These are phyloP conservation scores for Fraxinus paxiana DNA, from an alignment of 305 asterid species.

Conservation along the genomic window DNA sequence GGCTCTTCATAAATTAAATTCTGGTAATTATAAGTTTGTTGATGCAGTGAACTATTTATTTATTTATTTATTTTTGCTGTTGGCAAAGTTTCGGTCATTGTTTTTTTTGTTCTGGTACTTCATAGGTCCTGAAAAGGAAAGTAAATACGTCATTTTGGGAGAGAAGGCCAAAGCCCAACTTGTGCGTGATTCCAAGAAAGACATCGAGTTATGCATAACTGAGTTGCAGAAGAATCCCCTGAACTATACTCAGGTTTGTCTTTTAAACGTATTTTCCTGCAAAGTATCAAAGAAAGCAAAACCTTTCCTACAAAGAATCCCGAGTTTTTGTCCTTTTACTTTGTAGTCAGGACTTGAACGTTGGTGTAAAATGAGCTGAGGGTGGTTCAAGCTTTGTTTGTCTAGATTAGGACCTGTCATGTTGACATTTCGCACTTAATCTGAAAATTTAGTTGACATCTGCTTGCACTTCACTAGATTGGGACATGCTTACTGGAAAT, in stretches of 20 bases:
- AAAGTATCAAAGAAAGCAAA: neutral
- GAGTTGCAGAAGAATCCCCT: conserved; percentile 92
- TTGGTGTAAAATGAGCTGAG: neutral
- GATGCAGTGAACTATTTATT: neutral
- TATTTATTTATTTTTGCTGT: neutral
- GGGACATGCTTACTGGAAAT: neutral
- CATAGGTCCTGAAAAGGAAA: conserved; percentile 51
- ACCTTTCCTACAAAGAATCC: too few species aligned
- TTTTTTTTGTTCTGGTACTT: neutral
- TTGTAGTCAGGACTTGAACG: too few species aligned
- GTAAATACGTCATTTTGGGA: conserved; percentile 73
- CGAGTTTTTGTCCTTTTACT: too few species aligned
- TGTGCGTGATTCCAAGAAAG: conserved; percentile 71
- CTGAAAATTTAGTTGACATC: neutral
- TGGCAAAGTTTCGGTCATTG: neutral
- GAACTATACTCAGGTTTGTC: conserved; percentile 81
- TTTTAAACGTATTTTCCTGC: neutral
- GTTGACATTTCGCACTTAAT: neutral
- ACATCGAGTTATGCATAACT: conserved; percentile 55
- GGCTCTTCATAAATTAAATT: conserved; percentile 60
- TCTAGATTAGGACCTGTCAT: neutral
- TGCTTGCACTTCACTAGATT: neutral
- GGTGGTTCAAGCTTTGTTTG: neutral
- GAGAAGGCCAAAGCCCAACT: conserved; percentile 94
- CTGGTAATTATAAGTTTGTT: conserved; percentile 44